phyloP scores from a whole-genome alignment of 2,329 filamentous ascomycete genomes.

The Acrocalymma vagum region DNA sequence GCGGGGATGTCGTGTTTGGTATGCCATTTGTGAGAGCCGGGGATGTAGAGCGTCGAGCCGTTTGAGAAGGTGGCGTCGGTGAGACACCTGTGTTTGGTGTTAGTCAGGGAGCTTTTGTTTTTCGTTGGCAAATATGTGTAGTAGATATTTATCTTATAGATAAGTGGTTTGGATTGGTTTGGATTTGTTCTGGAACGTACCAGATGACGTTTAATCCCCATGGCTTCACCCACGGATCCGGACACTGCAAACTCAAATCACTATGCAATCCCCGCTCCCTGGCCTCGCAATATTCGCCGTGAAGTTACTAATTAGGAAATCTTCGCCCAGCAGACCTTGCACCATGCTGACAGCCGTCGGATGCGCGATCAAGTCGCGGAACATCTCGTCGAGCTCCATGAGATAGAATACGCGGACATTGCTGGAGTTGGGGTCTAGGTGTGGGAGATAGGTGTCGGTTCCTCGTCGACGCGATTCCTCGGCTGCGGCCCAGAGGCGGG shows the following conservation, averaged over 20 bases:
- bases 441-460: slow-evolving; percentile 28
- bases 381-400: slow-evolving; percentile 37
- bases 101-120: slow-evolving; percentile 15
- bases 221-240: slow-evolving; percentile 40
- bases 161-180: too few species aligned
- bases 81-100: slow-evolving; percentile 18
- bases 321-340: slow-evolving; percentile 34
- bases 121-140: too few species aligned
- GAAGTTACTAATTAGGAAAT: slow-evolving; percentile 46
- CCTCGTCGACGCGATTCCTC: slow-evolving; percentile 27
- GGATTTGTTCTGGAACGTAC: too few species aligned
- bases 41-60: slow-evolving; percentile 29
- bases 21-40: slow-evolving; percentile 18
- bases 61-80: slow-evolving; percentile 40
- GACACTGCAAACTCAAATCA: slow-evolving; percentile 42
- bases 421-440: slow-evolving; percentile 36
- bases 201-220: slow-evolving; percentile 37
- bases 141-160: too few species aligned
- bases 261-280: slow-evolving; percentile 44
- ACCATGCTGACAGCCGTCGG: slow-evolving; percentile 38
- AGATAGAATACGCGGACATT: slow-evolving; percentile 45
- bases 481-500: slow-evolving; percentile 34
- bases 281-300: slow-evolving; percentile 48
- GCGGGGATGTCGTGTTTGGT: slow-evolving; percentile 12
- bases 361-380: slow-evolving; percentile 35